Evolutionary conservation across 768 basidiomycete genomes (phyloP).

Genomic region (Mycena olivaceomarginata): DNA sequence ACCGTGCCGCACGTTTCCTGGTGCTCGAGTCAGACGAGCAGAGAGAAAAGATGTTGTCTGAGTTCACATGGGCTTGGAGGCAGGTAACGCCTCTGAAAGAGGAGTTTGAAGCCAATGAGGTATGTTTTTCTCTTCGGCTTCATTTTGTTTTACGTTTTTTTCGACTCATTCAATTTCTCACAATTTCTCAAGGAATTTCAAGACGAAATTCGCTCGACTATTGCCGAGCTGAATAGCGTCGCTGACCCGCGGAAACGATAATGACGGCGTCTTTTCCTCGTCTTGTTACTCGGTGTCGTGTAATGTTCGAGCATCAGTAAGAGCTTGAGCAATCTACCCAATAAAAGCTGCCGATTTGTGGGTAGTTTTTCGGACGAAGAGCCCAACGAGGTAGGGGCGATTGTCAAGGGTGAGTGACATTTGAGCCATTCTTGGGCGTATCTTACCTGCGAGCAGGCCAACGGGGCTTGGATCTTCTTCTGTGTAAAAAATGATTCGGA

Average conservation of each 20-base stretch:
- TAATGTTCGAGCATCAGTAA: too few relatives aligned
- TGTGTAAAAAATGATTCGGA: too few relatives aligned
- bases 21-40: conserved; percentile 52
- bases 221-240: conserved; percentile 21
- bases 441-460: too few relatives aligned
- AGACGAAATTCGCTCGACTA: conserved; percentile 20
- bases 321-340: too few relatives aligned
- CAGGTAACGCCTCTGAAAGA: conserved; percentile 66
- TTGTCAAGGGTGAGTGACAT: too few relatives aligned
- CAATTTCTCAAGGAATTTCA: conserved; percentile 33
- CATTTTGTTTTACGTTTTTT: background rate
- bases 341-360: too few relatives aligned
- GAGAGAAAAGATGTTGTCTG: conserved; percentile 65
- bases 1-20: conserved; percentile 72
- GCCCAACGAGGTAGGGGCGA: too few relatives aligned
- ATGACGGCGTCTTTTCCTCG: background rate
- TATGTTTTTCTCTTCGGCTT: background rate
- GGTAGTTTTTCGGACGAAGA: too few relatives aligned
- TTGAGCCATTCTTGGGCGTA: too few relatives aligned
- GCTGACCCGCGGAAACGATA: conserved; percentile 25
- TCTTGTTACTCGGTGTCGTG: too few relatives aligned
- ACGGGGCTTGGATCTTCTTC: too few relatives aligned
- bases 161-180: background rate
- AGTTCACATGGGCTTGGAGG: conserved; percentile 73
- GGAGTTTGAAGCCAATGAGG: conserved; percentile 60